Base-by-base conservation (phyloP, 805 yeast species). In the Candida loeiensis region DNA sequence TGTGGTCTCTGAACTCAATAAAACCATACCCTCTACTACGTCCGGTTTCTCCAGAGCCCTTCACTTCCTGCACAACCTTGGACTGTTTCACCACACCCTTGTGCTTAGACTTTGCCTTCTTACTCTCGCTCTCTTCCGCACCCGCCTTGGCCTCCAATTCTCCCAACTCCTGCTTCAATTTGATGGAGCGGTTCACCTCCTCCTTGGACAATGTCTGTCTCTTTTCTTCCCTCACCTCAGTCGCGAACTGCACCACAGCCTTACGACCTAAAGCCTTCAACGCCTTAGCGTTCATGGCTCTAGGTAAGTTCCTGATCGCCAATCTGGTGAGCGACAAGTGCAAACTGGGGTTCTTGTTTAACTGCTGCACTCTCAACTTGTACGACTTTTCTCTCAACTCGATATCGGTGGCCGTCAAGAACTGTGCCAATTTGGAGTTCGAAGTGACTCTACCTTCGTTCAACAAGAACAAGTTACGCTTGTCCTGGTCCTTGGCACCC, bases 21-120 rank as follows among this genome's bases (percentile, higher is more conserved):
- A 93, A 91, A 47, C 99, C 99, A 55, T 91, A 93, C 45, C 99
- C 99, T 71, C 97, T 82, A 56, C 93, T 82, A 63, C 99, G 77
- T 41, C 99, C 99, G 20, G 73, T 64, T 18, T 82, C 83, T 15
- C 95, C 95, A 6, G 91, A 71, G 6, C 89, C 95, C 59, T 90
- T 91, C 32, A 87, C 85, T 65, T 93, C 99, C 73, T 79, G 85
- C 46, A 93, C 85, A 48, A 93, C 82, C 68, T 93, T 93, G 18
- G 97, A 85, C 64, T 93, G 98, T 61, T 78, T 82, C 3, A 93
- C 95, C 28, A 93, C 87, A 66, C 99, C 99, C 34, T 76, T 78
- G 53, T 88, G 83, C 56, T 85, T 87, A 40, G 79, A 76, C 46
- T 72, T 80, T 51, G 80, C 80, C 48, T 55, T 54, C 45, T 69